phyloP scores from a whole-genome alignment of 2,329 filamentous ascomycete genomes.

The Trichoderma koningii region DNA sequence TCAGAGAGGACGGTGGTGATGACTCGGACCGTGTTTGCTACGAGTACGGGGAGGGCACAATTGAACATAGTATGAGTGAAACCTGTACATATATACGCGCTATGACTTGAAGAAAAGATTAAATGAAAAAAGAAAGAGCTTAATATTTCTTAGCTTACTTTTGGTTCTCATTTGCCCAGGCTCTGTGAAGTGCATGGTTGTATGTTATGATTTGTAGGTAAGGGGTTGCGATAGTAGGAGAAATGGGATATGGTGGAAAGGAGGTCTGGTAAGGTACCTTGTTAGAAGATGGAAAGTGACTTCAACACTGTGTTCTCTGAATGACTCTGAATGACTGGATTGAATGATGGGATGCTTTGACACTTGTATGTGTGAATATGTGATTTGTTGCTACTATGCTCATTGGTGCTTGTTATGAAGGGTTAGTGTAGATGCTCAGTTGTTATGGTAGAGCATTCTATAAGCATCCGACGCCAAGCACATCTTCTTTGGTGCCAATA shows the following conservation, averaged over 20 bases:
- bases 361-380: not conserved
- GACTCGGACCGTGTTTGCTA: conserved; percentile 19
- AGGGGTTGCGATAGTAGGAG: not conserved
- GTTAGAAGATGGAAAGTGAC: no score
- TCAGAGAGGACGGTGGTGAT: conserved; percentile 4
- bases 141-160: not conserved
- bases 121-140: no score
- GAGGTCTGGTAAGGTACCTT: not conserved
- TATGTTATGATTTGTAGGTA: not conserved
- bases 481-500: no score
- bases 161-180: not conserved
- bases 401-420: not conserved
- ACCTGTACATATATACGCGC: conserved; percentile 23
- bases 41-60: not conserved
- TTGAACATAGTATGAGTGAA: conserved; percentile 27
- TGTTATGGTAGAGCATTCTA: no score
- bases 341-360: not conserved
- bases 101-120: not conserved
- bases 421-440: no score
- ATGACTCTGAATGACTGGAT: not conserved
- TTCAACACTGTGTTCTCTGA: not conserved
- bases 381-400: not conserved
- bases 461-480: no score
- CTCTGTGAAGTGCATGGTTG: no score
- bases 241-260: conserved; percentile 12